phyloP scores from a whole-genome alignment of 2,329 filamentous ascomycete genomes.

The Orbilia brochopaga region DNA sequence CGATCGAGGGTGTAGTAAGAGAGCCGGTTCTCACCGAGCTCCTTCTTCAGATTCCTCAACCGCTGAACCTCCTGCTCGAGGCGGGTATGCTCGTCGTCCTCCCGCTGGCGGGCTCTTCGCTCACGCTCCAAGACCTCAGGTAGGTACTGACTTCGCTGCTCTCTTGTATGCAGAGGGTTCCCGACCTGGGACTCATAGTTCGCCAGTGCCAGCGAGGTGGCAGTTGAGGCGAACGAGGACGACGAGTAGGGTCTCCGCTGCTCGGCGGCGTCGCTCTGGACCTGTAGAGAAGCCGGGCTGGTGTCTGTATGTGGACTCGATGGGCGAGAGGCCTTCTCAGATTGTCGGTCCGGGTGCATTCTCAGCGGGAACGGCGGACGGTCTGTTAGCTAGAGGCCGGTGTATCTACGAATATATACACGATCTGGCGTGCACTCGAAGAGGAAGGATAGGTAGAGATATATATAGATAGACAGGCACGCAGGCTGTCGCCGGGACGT shows the following conservation, averaged over 20 bases:
- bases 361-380: slow-evolving; percentile 33
- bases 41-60: slow-evolving; percentile 38
- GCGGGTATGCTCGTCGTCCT: slow-evolving; percentile 41
- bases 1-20: slow-evolving; percentile 12
- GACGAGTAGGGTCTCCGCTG: slow-evolving; percentile 38
- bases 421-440: background rate
- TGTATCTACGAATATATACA: too few relatives aligned
- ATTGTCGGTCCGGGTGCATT: slow-evolving; percentile 44
- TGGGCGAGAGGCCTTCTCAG: slow-evolving; percentile 45
- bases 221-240: slow-evolving; percentile 42
- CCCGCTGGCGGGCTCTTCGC: slow-evolving; percentile 45
- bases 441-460: slow-evolving; percentile 16
- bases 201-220: slow-evolving; percentile 26
- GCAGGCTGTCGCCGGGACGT: too few relatives aligned
- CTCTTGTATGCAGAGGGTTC: slow-evolving; percentile 45
- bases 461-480: too few relatives aligned
- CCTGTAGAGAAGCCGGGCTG: slow-evolving; percentile 29
- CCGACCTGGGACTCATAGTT: slow-evolving; percentile 45
- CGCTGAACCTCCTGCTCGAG: slow-evolving; percentile 35
- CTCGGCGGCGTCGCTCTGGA: slow-evolving; percentile 20
- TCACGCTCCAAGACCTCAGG: slow-evolving; percentile 47
- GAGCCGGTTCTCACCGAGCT: slow-evolving; percentile 25
- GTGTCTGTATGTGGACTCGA: slow-evolving; percentile 21
- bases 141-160: slow-evolving; percentile 50
- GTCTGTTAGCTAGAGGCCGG: too few relatives aligned